Base-by-base conservation (phyloP, 176 grass and related monocot species). In the Guadua angustifolia region DNA sequence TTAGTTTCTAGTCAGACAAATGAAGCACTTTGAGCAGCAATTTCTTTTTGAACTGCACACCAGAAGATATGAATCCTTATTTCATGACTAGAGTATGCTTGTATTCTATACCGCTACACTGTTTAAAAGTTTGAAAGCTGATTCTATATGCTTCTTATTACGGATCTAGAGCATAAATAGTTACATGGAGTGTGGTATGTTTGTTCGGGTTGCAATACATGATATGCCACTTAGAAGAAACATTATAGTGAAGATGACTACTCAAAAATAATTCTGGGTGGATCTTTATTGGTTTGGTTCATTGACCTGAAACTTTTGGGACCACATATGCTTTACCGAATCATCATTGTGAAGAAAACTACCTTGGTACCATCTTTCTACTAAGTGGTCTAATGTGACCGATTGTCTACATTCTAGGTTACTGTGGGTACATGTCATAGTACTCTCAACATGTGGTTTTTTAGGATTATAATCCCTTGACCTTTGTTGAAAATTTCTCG, bases 261-360 rank as follows among this genome's bases (percentile, higher is more conserved):
- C 5, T 21, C 29, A 75, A 39, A 75, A 74, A 12, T 3, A 42
- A 42, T 76, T 22, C 73, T 21, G 22, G 13, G 21, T 40, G 39
- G 53, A 59, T 58, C 51, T 0, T 59, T 58, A 4, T 77, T 39
- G 73, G 50, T 8, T 58, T 19, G 32, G 18, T 5, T 55, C 32
- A 74, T 75, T 12, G 32, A 39, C 33, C 6, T 58, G 32, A n/a
- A 75, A 75, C 50, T 75, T 39, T 75, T 75, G 33, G 51, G 49
- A 21, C 51, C 12, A 33, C 32, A 36, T 69, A 56, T 75, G 51
- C 29, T 50, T 75, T 75, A 6, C 29, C 5, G 6, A 36, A 4
- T 56, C 32, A 58, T 58, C 35, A 58, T 58, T 57, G 38, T 75
- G 33, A 57, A 57, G 29, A 75, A 56, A 19, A 75, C 51, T 75